Conservation (phyloP, 2,329 filamentous ascomycete species). For the Endocalyx cinctus region DNA sequence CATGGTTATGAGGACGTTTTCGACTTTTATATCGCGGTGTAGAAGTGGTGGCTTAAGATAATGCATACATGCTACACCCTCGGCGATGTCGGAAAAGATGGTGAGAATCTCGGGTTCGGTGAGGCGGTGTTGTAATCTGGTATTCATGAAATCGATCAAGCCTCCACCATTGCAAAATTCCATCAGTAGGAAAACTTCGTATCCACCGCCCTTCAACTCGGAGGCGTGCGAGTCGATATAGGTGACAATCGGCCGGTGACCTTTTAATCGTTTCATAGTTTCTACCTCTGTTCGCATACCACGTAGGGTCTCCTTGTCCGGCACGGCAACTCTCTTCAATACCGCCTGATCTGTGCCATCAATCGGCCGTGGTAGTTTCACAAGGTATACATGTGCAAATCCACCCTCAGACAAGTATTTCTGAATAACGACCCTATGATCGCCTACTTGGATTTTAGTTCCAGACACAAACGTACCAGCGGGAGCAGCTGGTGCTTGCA, state of each 20-base stretch:
- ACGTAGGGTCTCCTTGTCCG: constrained; percentile 88
- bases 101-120: constrained; percentile 96
- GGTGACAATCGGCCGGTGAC: constrained; percentile 91
- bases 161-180: constrained; percentile 94
- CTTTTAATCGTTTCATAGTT: constrained; percentile 99
- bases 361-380: constrained; percentile 73
- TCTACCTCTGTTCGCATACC: constrained; percentile 98
- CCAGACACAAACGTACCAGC: constrained; percentile 86
- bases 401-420: constrained; percentile 97
- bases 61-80: constrained; percentile 98
- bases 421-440: constrained; percentile 88
- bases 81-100: constrained; percentile 93
- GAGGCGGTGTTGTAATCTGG: constrained; percentile 87
- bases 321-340: constrained; percentile 90
- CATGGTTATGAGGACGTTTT: constrained; percentile 87
- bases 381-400: constrained; percentile 97
- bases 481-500: constrained; percentile 41
- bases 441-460: constrained; percentile 94
- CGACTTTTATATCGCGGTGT: constrained; percentile 93
- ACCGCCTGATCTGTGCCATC: constrained; percentile 79
- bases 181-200: constrained; percentile 98
- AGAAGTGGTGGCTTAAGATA: constrained; percentile 91
- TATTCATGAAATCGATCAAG: constrained; percentile 99
- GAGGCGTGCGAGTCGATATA: constrained; percentile 99
- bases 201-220: constrained; percentile 85